phyloP scores from a whole-genome alignment of 2,329 filamentous ascomycete genomes.

The Pseudogymnoascus sp. region DNA sequence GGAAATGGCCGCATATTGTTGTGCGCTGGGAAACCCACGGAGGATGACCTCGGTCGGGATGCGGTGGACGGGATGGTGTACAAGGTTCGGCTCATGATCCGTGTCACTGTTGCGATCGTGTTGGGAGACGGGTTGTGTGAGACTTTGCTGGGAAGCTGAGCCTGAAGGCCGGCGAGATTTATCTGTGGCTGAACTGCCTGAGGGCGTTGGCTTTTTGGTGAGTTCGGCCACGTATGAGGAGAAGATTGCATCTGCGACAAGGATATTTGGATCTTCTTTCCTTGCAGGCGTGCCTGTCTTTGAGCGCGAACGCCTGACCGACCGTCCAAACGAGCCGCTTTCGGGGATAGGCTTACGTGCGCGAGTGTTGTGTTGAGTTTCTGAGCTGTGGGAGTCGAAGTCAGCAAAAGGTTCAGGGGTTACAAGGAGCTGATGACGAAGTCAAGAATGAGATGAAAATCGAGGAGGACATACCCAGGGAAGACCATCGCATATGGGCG shows the following conservation, averaged over 20 bases:
- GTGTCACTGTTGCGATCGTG: constrained; percentile 24
- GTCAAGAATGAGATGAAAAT: not conserved
- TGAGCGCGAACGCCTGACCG: constrained; percentile 54
- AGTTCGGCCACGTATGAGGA: constrained; percentile 46
- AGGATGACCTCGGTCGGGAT: constrained; percentile 73
- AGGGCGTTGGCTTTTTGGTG: constrained; percentile 23
- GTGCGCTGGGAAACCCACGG: constrained; percentile 63
- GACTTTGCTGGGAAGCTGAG: constrained; percentile 28
- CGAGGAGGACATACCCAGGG: constrained; percentile 42
- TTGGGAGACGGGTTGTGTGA: constrained; percentile 21
- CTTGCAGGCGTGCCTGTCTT: constrained; percentile 47
- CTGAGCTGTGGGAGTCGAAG: not conserved
- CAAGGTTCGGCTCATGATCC: constrained; percentile 27
- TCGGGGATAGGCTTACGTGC: constrained; percentile 48
- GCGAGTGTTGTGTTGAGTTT: constrained; percentile 27
- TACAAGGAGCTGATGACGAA: not conserved
- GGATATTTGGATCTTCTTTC: constrained; percentile 53
- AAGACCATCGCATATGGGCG: constrained; percentile 60
- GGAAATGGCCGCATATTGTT: constrained; percentile 79
- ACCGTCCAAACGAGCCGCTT: constrained; percentile 58
- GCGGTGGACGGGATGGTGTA: constrained; percentile 27
- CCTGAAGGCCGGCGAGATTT: constrained; percentile 21
- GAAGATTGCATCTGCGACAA: constrained; percentile 54
- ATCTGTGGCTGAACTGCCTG: constrained; percentile 16
- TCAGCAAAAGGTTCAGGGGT: not conserved